A percentile compares a stretch with the other conserved stretches of the same genome.
These are phyloP conservation scores for Cercophora scortea DNA, from an alignment of 495 filamentous ascomycete genomes.

Conservation along the genomic window DNA sequence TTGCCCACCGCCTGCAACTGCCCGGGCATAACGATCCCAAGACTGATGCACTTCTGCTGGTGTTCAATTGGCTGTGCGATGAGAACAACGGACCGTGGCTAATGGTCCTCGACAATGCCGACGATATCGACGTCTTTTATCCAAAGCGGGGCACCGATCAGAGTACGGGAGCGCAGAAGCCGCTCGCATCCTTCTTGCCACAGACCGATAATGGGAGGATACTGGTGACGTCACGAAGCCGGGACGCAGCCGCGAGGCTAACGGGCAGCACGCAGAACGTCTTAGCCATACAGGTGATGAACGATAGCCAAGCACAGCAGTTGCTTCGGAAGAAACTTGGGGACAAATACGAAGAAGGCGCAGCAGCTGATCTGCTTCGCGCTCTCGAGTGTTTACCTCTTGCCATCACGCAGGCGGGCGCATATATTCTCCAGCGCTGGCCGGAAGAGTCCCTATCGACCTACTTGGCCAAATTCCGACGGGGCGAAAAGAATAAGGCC, in stretches of 20 bases:
- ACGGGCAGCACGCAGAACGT: conserved; percentile 1
- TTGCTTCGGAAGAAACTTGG: too few relatives aligned
- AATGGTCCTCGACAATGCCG: conserved; percentile 39
- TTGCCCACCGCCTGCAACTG: conserved; percentile 28
- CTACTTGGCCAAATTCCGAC: conserved; percentile 32
- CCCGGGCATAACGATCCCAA: conserved; percentile 27
- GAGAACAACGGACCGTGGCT: conserved; percentile 29
- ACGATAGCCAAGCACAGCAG: too few relatives aligned
- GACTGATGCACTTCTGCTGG: conserved; percentile 26
- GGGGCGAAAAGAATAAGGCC: conserved; percentile 20
- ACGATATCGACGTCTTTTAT: conserved; percentile 26
- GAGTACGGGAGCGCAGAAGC: not conserved
- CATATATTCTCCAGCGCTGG: conserved; percentile 28
- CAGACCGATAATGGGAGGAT: conserved; percentile 30
- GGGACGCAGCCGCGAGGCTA: conserved; percentile 17
- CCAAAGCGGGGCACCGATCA: not conserved
- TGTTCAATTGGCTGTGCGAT: conserved; percentile 32
- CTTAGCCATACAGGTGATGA: too few relatives aligned
- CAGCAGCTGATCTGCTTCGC: conserved; percentile 17
- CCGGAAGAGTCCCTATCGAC: conserved; percentile 18
- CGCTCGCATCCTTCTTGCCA: conserved; percentile 30
- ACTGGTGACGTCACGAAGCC: conserved; percentile 26
- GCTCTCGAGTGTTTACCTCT: conserved; percentile 41
- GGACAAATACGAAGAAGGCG: too few relatives aligned
- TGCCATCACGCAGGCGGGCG: conserved; percentile 23